Percentiles rank a stretch among this genome's conserved stretches.
Evolutionary conservation across 441 rosid genomes (phyloP).

Genomic region (Corymbia calophylla): DNA sequence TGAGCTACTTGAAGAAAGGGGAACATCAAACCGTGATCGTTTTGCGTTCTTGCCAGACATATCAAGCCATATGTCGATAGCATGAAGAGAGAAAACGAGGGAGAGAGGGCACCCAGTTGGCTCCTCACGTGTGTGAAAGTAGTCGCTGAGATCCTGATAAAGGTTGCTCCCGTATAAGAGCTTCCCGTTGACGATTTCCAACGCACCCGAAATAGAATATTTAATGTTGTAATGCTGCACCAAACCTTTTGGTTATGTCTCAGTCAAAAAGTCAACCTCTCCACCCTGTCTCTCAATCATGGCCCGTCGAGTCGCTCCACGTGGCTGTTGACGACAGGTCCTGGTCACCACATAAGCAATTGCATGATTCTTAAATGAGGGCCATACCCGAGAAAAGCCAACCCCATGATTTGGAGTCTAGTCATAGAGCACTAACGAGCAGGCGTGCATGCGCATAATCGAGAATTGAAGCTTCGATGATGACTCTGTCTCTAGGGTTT

Average conservation of each 20-base stretch:
- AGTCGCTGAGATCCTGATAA: background rate
- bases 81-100: background rate
- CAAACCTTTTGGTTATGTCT: background rate
- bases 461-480: background rate
- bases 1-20: background rate
- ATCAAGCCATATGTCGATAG: background rate
- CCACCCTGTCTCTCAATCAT: background rate
- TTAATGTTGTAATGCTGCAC: background rate
- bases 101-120: background rate
- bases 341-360: background rate
- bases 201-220: background rate
- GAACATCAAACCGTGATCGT: background rate
- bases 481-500: background rate
- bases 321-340: background rate
- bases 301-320: background rate
- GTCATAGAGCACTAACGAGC: background rate
- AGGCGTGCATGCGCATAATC: background rate
- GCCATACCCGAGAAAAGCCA: background rate
- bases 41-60: background rate
- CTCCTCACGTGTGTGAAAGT: background rate
- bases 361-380: background rate
- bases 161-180: background rate
- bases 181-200: background rate
- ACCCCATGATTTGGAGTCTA: background rate
- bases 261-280: background rate